These are phyloP conservation scores for Podosphaera leucotricha DNA, from an alignment of 2,329 filamentous ascomycete species.

Conservation along the genomic window DNA sequence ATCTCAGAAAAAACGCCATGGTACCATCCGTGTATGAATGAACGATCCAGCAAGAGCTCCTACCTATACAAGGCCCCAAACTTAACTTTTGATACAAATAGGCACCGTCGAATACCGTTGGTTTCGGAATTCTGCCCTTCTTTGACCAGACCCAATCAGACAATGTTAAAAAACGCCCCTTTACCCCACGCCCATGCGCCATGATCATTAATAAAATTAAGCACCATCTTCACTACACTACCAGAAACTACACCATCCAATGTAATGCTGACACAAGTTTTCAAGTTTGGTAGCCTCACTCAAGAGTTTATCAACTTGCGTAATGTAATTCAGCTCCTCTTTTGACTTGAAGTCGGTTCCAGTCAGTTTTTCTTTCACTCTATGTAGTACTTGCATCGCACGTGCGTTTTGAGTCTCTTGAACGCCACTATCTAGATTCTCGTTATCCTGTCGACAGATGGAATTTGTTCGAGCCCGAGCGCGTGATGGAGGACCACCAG, in stretches of 20 bases:
- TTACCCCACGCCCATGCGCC: background rate
- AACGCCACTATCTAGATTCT: conserved; percentile 18
- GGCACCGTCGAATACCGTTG: too few species aligned
- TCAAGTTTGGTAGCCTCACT: conserved; percentile 90
- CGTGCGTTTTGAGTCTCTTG: conserved; percentile 78
- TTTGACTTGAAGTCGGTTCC: conserved; percentile 73
- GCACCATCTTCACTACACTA: conserved; percentile 17
- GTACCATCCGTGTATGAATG: too few species aligned
- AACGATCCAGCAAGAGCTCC: too few species aligned
- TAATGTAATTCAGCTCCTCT: conserved; percentile 63
- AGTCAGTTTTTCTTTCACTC: conserved; percentile 88
- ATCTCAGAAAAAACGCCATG: too few species aligned
- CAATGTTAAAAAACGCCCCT: background rate
- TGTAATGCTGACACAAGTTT: conserved; percentile 96
- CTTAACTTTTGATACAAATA: too few species aligned
- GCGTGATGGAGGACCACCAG: conserved; percentile 25
- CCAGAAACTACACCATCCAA: conserved; percentile 99
- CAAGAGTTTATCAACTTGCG: conserved; percentile 85
- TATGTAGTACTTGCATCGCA: conserved; percentile 70
- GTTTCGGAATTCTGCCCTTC: background rate
- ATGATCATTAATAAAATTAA: background rate
- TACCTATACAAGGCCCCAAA: too few species aligned
- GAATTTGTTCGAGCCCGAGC: conserved; percentile 36
- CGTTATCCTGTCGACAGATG: conserved; percentile 19
- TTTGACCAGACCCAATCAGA: background rate